Evolutionary conservation across 208 protist genomes (phyloP).

Genomic region (Leishmania tropica): DNA sequence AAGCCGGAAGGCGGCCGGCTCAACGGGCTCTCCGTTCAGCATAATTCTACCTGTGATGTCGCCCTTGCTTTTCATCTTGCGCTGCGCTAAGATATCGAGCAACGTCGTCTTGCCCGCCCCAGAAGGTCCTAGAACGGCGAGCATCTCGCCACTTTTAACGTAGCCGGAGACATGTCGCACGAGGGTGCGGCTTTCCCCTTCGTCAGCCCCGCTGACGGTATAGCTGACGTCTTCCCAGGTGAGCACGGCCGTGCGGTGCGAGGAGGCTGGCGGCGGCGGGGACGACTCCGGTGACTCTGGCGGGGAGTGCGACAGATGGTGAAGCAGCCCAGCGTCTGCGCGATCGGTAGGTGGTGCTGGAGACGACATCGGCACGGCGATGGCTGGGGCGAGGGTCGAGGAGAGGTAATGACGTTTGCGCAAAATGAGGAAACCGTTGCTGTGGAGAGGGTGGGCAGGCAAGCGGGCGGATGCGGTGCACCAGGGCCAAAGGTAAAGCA

Average conservation of each 20-base stretch:
- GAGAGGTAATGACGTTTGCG: not conserved
- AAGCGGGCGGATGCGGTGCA: not conserved
- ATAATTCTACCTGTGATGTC: slow-evolving; percentile 38
- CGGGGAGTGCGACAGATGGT: not conserved
- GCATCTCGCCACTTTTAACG: slow-evolving; percentile 60
- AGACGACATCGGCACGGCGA: slow-evolving; percentile 4
- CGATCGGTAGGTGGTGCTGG: slow-evolving; percentile 24
- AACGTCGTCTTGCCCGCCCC: slow-evolving; percentile 82
- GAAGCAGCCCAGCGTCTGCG: slow-evolving; percentile 13
- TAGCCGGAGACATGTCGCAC: slow-evolving; percentile 62
- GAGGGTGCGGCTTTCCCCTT: slow-evolving; percentile 27
- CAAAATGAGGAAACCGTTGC: not conserved
- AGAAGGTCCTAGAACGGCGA: slow-evolving; percentile 79
- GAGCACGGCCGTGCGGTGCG: slow-evolving; percentile 22
- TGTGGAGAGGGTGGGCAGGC: not conserved
- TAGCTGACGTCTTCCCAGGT: slow-evolving; percentile 67
- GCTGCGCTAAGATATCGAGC: slow-evolving; percentile 72
- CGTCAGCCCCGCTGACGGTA: slow-evolving; percentile 10
- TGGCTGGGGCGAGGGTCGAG: not conserved
- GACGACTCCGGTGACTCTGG: not conserved
- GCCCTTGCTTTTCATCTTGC: slow-evolving; percentile 28
- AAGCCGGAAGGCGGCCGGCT: slow-evolving; percentile 36
- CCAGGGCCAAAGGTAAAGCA: not conserved
- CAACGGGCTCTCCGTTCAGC: slow-evolving; percentile 49
- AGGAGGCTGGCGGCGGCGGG: not conserved